Evolutionary conservation across 2,329 filamentous ascomycete genomes (phyloP).

Genomic region (Hypoxylon sp.): DNA sequence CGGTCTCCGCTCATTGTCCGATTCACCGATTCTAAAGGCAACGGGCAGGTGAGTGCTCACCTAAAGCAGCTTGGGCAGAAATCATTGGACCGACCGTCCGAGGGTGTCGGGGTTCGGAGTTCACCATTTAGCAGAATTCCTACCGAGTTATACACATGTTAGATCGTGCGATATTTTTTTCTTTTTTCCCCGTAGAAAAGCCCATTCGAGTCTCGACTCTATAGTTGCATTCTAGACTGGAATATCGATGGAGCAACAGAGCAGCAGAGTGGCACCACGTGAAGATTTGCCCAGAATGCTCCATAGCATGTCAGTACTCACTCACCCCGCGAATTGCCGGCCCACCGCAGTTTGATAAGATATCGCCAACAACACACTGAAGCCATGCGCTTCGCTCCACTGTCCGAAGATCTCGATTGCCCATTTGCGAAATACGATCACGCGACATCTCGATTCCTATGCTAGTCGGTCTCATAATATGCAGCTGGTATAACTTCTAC

Average conservation of each 20-base stretch:
- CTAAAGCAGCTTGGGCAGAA: not conserved
- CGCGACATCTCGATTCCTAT: slow-evolving; percentile 30
- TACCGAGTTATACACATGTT: not conserved
- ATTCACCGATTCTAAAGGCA: slow-evolving; percentile 26
- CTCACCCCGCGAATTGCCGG: slow-evolving; percentile 34
- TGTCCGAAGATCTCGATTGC: slow-evolving; percentile 1
- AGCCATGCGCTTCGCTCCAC: not conserved
- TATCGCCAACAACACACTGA: slow-evolving; percentile 23
- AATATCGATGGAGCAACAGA: slow-evolving; percentile 11
- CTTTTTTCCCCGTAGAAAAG: not conserved
- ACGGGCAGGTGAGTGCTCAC: not conserved
- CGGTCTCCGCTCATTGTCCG: slow-evolving; percentile 33
- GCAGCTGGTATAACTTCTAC: too few species aligned
- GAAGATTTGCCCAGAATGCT: slow-evolving; percentile 36
- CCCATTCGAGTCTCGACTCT: slow-evolving; percentile 9
- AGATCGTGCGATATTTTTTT: slow-evolving; percentile 20
- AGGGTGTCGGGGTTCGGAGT: slow-evolving; percentile 27
- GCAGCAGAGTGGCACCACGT: slow-evolving; percentile 35
- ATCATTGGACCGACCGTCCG: not conserved
- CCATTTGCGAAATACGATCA: slow-evolving; percentile 28
- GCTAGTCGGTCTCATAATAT: slow-evolving; percentile 4
- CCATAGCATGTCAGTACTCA: slow-evolving; percentile 8
- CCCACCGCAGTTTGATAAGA: slow-evolving; percentile 17
- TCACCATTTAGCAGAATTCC: slow-evolving; percentile 9
- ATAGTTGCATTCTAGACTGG: slow-evolving; percentile 13